Base-by-base conservation (phyloP, 78 protist species). In the Chrysochromulina parva region DNA sequence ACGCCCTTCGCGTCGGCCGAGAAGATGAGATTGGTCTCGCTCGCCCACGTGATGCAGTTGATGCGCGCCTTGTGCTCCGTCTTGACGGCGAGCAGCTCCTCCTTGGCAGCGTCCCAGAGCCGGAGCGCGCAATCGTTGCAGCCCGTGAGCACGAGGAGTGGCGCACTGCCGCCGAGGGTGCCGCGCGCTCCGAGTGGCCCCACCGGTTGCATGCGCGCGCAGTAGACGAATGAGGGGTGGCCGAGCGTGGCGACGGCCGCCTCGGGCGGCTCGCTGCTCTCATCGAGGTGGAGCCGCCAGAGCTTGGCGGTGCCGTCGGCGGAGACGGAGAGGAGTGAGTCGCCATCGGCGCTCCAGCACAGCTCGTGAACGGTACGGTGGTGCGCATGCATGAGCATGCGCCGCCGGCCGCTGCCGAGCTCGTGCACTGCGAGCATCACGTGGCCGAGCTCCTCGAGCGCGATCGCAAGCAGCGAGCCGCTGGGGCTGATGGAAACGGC, bases 221-320 rank as follows among this genome's bases (percentile, higher is more conserved):
- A 17, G 55, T 48, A 74, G 57, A 48, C 55, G 24, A 17, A 38
- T 53, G 58, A 2, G 4, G 82, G 82, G 24, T 74, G 82, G 14
- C 14, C 7, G 13, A 74, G 82, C 55, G 55, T 48, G 11, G 55
- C 82, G 24, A 48, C 9, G 48, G 6, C 24, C 78, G 14, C 28
- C 13, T n/a, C 78, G 24, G 50, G 16, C 1, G n/a, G 14, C 26
- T 48, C 55, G 14, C 82, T 24, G 10, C 16, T n/a, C n/a, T 7
- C 14, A 26, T 4, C 57, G 13, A 2, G 26, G 16, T 38, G 3
- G 57, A 48, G 57, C 57, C 1, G 50, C 82, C 82, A 74, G 26
- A 74, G 55, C 55, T 48, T 38, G 26, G 82, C 82, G 55, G 82
- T 74, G 82, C 82, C 82, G 82, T 74, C 82, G 17, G 28, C 53